Conservation (phyloP, 352 stramenopile genomes). For the Plasmopara muralis region DNA sequence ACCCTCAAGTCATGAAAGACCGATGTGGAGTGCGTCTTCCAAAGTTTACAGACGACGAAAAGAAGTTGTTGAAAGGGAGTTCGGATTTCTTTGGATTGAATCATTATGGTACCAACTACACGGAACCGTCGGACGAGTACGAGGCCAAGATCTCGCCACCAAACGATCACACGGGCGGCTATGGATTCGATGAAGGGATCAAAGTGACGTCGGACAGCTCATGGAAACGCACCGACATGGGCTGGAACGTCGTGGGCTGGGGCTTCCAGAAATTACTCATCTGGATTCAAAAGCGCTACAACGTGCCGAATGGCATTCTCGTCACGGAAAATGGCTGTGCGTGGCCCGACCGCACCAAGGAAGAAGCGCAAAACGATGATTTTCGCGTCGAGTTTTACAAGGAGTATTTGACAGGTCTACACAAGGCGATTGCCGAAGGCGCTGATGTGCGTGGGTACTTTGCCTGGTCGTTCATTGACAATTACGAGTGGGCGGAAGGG, state of each 20-base stretch:
- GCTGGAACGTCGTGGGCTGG: conserved; percentile 66
- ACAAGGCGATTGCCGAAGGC: conserved; percentile 34
- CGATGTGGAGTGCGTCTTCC: conserved; percentile 79
- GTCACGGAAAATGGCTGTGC: conserved; percentile 92
- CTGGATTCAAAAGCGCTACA: conserved; percentile 87
- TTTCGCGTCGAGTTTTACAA: conserved; percentile 76
- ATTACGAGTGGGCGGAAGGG: conserved; percentile 89
- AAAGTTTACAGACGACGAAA: conserved; percentile 82
- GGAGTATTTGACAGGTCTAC: conserved; percentile 73
- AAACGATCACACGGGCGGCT: conserved; percentile 26
- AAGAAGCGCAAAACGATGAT: conserved; percentile 71
- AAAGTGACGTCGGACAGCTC: conserved; percentile 36
- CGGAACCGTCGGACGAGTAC: conserved; percentile 36
- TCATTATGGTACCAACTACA: conserved; percentile 83
- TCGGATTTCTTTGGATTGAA: conserved; percentile 94
- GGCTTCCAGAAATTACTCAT: conserved; percentile 85
- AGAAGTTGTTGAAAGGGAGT: conserved; percentile 69
- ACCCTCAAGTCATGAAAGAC: conserved; percentile 88
- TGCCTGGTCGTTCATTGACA: conserved; percentile 89
- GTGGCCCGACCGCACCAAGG: conserved; percentile 55
- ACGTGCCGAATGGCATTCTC: conserved; percentile 56
- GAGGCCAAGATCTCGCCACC: conserved; percentile 29
- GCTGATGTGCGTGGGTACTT: conserved; percentile 83
- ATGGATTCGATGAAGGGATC: conserved; percentile 35
- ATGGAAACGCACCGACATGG: conserved; percentile 78